Conservation (phyloP, 129 eudicot species). For the Solidago caesia region DNA sequence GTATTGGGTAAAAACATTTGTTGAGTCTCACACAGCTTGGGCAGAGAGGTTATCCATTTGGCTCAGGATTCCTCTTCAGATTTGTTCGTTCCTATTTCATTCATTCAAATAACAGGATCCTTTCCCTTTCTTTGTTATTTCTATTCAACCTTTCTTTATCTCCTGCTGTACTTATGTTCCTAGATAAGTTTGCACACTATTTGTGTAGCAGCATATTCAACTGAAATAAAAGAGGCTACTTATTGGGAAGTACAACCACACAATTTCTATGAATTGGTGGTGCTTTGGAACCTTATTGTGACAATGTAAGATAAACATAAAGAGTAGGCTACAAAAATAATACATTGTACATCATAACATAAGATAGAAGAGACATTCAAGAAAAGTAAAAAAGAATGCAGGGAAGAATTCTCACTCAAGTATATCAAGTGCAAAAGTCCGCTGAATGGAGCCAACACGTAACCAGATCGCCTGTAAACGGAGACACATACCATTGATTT, state of each 20-base stretch:
- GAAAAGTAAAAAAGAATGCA: neutral
- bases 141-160: too few species aligned
- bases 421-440: slow-evolving; percentile 97
- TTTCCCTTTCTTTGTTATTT: too few species aligned
- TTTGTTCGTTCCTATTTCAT: neutral
- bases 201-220: neutral
- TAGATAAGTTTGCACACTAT: neutral
- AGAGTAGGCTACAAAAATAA: neutral
- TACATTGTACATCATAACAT: neutral
- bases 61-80: too few species aligned
- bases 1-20: too few species aligned
- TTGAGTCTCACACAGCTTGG: too few species aligned
- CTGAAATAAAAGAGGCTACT: slow-evolving; percentile 1
- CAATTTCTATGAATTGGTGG: slow-evolving; percentile 8
- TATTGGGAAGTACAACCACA: slow-evolving; percentile 8
- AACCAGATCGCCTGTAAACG: slow-evolving; percentile 81
- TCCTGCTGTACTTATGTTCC: neutral
- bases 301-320: neutral
- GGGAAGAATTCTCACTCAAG: slow-evolving; percentile 67
- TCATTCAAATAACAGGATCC: too few species aligned
- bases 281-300: neutral
- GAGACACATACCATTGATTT: slow-evolving; percentile 17
- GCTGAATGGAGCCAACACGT: slow-evolving; percentile 70
- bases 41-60: too few species aligned
- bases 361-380: neutral